Percentiles rank a stretch among this genome's conserved stretches.
These are phyloP conservation scores for Trichoderma virens DNA, from an alignment of 495 filamentous ascomycete genomes.

Conservation along the genomic window DNA sequence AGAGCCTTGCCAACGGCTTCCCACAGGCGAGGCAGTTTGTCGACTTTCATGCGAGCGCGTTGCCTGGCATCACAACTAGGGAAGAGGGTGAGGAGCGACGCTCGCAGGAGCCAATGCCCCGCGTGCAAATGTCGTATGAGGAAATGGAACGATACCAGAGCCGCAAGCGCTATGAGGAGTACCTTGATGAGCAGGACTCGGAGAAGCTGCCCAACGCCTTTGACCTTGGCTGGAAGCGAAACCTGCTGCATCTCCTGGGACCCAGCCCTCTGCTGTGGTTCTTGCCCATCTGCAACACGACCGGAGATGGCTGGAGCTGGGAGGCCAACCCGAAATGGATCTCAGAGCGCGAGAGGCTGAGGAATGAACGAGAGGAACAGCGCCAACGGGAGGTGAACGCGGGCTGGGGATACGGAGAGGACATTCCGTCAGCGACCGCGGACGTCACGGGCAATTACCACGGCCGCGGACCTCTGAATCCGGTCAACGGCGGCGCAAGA, in stretches of 20 bases:
- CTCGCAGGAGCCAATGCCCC: constrained; percentile 10
- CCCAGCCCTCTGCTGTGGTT: constrained; percentile 59
- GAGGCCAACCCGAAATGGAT: constrained; percentile 69
- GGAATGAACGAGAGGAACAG: constrained; percentile 52
- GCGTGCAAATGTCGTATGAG: constrained; percentile 46
- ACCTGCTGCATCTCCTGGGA: constrained; percentile 81
- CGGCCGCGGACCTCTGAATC: constrained; percentile 13
- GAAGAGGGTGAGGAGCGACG: constrained; percentile 67
- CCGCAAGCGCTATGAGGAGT: constrained; percentile 71
- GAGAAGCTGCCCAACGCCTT: constrained; percentile 88
- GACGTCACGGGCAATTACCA: constrained; percentile 1
- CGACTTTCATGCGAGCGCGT: constrained; percentile 73
- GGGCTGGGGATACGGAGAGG: constrained; percentile 39
- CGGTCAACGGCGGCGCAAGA: constrained; percentile 12
- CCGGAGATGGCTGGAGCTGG: constrained; percentile 94
- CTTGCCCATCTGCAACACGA: constrained; percentile 75
- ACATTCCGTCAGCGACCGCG: constrained; percentile 13
- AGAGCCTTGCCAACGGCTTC: constrained; percentile 40
- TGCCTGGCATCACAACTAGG: constrained; percentile 69
- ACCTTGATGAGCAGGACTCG: constrained; percentile 80
- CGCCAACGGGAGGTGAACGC: constrained; percentile 46
- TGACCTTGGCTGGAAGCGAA: constrained; percentile 72
- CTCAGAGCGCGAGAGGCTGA: constrained; percentile 54
- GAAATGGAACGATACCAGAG: constrained; percentile 63
- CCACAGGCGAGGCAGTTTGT: constrained; percentile 52